Conservation (phyloP, 2,329 filamentous ascomycete species). For the Colletotrichum gloeosporioides region DNA sequence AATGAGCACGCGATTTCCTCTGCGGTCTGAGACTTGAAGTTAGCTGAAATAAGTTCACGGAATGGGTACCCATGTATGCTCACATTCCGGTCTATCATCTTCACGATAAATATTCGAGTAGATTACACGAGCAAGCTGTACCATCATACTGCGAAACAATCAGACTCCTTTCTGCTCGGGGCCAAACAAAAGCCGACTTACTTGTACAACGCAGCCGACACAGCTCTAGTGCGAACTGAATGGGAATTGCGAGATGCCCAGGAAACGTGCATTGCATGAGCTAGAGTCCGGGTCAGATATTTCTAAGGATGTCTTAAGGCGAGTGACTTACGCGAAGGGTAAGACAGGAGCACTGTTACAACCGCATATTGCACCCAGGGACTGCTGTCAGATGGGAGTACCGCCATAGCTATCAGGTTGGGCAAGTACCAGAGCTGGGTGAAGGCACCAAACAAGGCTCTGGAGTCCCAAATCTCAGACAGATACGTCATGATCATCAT, state of each 20-base stretch:
- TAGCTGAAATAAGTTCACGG: not conserved
- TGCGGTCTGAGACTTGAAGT: not conserved
- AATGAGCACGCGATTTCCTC: slow-evolving; percentile 24
- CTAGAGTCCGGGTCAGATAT: slow-evolving; percentile 26
- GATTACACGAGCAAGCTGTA: slow-evolving; percentile 52
- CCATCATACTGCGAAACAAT: slow-evolving; percentile 36
- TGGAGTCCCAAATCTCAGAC: slow-evolving; percentile 33
- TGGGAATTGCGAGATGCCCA: slow-evolving; percentile 64
- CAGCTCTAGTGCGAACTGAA: slow-evolving; percentile 64
- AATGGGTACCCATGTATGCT: not conserved
- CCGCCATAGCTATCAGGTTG: slow-evolving; percentile 34
- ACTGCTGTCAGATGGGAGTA: slow-evolving; percentile 30
- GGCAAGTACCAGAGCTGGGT: slow-evolving; percentile 39
- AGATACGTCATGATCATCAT: slow-evolving; percentile 32
- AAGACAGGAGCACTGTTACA: slow-evolving; percentile 35
- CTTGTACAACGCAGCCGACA: slow-evolving; percentile 69
- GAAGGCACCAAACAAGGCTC: slow-evolving; percentile 33
- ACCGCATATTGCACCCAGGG: slow-evolving; percentile 35
- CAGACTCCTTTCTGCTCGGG: not conserved
- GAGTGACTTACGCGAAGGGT: slow-evolving; percentile 30
- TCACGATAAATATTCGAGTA: slow-evolving; percentile 52
- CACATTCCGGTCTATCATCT: slow-evolving; percentile 47
- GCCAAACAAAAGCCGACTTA: not conserved
- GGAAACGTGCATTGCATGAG: slow-evolving; percentile 53
- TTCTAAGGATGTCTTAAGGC: slow-evolving; percentile 29